Conservation (phyloP, 306 rosid species). For the Delonix regia region DNA sequence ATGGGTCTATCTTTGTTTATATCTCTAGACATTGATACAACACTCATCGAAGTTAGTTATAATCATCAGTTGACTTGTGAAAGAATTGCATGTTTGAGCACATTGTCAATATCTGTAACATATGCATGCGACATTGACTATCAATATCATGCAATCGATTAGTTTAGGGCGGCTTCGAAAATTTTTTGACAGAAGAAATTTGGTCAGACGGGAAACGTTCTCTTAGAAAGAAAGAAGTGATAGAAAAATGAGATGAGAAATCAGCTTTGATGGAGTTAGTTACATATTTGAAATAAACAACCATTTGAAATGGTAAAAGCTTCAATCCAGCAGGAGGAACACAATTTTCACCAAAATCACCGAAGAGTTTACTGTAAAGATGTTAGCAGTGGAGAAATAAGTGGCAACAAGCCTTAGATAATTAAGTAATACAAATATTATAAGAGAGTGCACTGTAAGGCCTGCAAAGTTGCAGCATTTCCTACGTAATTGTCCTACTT, state of each 20-base stretch:
- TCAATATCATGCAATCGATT: no score
- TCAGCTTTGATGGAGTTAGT: background rate
- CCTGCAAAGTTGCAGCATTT: background rate
- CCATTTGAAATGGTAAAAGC: background rate
- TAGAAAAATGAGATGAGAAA: background rate
- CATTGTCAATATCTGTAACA: background rate
- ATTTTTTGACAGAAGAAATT: background rate
- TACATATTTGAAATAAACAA: background rate
- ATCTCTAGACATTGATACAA: background rate
- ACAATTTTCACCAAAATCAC: background rate
- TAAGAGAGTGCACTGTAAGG: background rate
- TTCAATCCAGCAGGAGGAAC: background rate
- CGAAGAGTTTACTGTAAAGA: background rate
- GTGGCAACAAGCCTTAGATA: background rate
- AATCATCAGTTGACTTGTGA: background rate
- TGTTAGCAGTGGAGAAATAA: background rate
- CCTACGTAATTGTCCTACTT: background rate
- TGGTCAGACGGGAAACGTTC: background rate
- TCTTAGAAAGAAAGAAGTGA: background rate
- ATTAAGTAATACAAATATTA: background rate
- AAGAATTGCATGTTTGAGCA: background rate
- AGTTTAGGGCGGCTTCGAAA: background rate
- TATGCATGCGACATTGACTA: background rate
- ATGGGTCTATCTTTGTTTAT: background rate
- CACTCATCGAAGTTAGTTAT: background rate